Conservation (phyloP, 768 basidiomycete species). For the Trametes coccinea region DNA sequence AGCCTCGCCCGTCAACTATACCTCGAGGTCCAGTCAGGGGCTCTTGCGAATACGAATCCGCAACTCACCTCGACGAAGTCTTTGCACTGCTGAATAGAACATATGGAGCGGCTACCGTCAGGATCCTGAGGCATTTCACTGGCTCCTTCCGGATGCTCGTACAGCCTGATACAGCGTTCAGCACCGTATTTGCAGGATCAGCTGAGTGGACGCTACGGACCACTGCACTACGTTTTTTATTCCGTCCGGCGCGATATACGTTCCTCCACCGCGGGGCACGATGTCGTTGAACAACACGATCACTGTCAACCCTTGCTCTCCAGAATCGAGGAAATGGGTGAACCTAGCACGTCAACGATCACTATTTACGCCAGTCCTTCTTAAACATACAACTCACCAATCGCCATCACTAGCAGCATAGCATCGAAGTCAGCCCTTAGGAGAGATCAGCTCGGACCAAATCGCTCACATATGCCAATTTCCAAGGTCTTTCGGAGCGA, state of each 20-base stretch:
- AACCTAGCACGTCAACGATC: conserved; percentile 18
- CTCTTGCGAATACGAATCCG: background rate
- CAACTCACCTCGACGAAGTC: conserved; percentile 29
- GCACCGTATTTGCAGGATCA: background rate
- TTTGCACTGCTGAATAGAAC: conserved; percentile 22
- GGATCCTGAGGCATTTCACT: conserved; percentile 21
- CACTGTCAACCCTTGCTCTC: conserved; percentile 39
- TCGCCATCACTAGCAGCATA: conserved; percentile 28
- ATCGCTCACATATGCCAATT: conserved; percentile 37
- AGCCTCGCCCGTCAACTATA: conserved; percentile 36
- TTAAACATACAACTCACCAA: conserved; percentile 20
- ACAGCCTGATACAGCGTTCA: conserved; percentile 9
- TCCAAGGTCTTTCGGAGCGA: conserved; percentile 33
- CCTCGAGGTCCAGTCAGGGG: background rate
- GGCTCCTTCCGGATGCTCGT: conserved; percentile 27
- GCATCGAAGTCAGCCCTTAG: background rate
- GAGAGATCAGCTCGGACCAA: background rate
- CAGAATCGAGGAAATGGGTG: conserved; percentile 40
- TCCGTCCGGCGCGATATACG: conserved; percentile 38
- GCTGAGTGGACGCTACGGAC: background rate
- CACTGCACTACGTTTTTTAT: conserved; percentile 31
- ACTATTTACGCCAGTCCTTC: no score
- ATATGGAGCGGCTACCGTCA: conserved; percentile 25
- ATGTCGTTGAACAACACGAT: conserved; percentile 40
- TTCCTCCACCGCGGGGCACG: conserved; percentile 36